Evolutionary conservation across 139 green algal species (phyloP).

Genomic region (Spirogloea muscicola): DNA sequence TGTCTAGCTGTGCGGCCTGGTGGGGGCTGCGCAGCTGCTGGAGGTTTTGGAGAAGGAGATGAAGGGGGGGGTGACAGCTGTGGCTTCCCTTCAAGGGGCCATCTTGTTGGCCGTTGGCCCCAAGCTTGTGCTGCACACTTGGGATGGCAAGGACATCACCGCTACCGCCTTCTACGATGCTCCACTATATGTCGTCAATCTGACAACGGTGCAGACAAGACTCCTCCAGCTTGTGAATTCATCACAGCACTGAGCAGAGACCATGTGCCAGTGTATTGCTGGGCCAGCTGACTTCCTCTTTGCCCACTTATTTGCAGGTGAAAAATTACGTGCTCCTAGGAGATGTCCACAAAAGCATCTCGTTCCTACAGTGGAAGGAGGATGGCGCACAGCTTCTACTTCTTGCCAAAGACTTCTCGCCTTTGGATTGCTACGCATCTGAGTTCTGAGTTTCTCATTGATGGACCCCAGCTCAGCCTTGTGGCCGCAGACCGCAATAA

Average conservation of each 20-base stretch:
- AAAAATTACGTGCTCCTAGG: slow-evolving; percentile 84
- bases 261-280: too few relatives aligned
- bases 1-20: too few relatives aligned
- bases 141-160: slow-evolving; percentile 48
- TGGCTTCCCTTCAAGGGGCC: slow-evolving; percentile 24
- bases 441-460: slow-evolving; percentile 70
- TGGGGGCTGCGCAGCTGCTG: slow-evolving; percentile 9
- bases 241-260: too few relatives aligned
- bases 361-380: slow-evolving; percentile 73
- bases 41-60: slow-evolving; percentile 15
- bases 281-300: too few relatives aligned
- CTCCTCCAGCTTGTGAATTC: too few relatives aligned
- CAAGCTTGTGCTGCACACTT: slow-evolving; percentile 44
- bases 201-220: slow-evolving; percentile 40
- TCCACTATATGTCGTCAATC: slow-evolving; percentile 59
- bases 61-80: slow-evolving; percentile 21
- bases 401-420: slow-evolving; percentile 70
- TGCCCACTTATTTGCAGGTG: too few relatives aligned
- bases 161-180: slow-evolving; percentile 72
- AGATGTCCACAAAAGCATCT: slow-evolving; percentile 63
- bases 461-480: slow-evolving; percentile 58
- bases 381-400: slow-evolving; percentile 54
- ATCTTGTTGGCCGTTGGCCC: slow-evolving; percentile 33
- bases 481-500: slow-evolving; percentile 51
- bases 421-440: slow-evolving; percentile 47